These are phyloP conservation scores for Globisporangium okanoganense DNA, from an alignment of 352 stramenopile genomes.

Conservation along the genomic window DNA sequence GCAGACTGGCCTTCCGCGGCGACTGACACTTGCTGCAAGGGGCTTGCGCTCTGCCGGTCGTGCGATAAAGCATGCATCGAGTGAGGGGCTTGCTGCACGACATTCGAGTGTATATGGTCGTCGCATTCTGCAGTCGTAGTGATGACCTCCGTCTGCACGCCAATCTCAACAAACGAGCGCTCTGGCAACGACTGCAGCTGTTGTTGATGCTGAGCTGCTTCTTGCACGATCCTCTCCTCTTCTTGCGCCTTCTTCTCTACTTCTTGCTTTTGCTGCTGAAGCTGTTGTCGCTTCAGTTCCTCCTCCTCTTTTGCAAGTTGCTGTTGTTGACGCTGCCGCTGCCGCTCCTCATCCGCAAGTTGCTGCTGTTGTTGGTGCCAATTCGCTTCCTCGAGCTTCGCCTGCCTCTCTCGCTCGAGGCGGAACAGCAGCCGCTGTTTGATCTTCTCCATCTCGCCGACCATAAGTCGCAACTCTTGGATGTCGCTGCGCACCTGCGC, in stretches of 20 bases:
- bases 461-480: slow-evolving; percentile 42
- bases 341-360: background rate
- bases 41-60: background rate
- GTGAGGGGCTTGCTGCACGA: background rate
- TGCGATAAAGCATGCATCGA: background rate
- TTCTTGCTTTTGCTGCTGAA: slow-evolving; percentile 15
- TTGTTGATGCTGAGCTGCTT: background rate
- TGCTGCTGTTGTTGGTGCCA: slow-evolving; percentile 14
- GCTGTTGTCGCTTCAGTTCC: background rate
- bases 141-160: slow-evolving; percentile 12
- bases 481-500: slow-evolving; percentile 34
- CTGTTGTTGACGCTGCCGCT: background rate
- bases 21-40: background rate
- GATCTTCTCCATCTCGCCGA: slow-evolving; percentile 58
- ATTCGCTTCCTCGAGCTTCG: slow-evolving; percentile 14
- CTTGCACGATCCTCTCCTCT: background rate
- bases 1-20: slow-evolving; percentile 17
- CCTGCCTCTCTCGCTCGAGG: slow-evolving; percentile 24
- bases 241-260: background rate
- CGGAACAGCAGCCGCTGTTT: slow-evolving; percentile 50
- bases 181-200: background rate
- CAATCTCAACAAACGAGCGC: slow-evolving; percentile 6
- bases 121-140: background rate
- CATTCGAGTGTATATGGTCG: background rate
- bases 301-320: slow-evolving; percentile 12